These are phyloP conservation scores for Thalia dealbata DNA, from an alignment of 176 grass and related monocot genomes.

Conservation along the genomic window DNA sequence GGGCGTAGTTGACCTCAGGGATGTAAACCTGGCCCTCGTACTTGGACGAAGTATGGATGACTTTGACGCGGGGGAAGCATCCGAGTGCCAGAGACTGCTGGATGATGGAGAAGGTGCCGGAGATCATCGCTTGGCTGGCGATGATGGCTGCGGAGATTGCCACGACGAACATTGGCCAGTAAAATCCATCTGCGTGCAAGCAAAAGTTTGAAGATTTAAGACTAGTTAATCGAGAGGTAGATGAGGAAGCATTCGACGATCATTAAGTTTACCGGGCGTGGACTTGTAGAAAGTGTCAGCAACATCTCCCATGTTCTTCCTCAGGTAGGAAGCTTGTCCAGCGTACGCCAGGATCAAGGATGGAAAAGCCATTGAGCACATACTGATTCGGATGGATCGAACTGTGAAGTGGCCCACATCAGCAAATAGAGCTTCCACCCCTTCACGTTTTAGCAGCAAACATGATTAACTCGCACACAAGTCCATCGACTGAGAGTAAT, in stretches of 20 bases:
- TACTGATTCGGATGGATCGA: slow-evolving; percentile 49
- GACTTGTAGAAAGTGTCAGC: slow-evolving; percentile 64
- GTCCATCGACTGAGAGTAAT: background rate
- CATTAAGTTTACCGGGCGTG: slow-evolving; percentile 67
- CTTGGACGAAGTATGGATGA: slow-evolving; percentile 53
- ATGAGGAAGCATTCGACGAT: no score
- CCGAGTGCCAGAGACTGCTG: slow-evolving; percentile 45
- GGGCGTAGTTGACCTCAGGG: slow-evolving; percentile 50
- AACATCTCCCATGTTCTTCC: slow-evolving; percentile 31
- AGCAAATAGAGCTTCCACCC: slow-evolving; percentile 77
- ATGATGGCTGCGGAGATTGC: slow-evolving; percentile 49
- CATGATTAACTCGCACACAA: no score
- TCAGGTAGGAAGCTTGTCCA: slow-evolving; percentile 71
- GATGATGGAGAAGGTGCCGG: slow-evolving; percentile 51
- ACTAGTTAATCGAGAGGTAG: no score
- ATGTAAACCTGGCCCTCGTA: slow-evolving; percentile 69
- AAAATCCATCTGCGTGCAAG: slow-evolving; percentile 37
- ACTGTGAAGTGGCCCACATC: slow-evolving; percentile 82
- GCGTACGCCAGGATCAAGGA: slow-evolving; percentile 52
- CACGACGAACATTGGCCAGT: slow-evolving; percentile 55
- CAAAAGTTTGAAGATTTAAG: background rate
- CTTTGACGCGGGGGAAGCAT: slow-evolving; percentile 50
- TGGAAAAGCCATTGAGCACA: slow-evolving; percentile 40
- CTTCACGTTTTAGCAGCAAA: slow-evolving; percentile 28
- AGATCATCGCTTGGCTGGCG: slow-evolving; percentile 64